Evolutionary conservation across 1,139 yeast genomes (phyloP), one percentile per base, ranked within the genome.

Genomic region (Wickerhamomyces sp.): DNA sequence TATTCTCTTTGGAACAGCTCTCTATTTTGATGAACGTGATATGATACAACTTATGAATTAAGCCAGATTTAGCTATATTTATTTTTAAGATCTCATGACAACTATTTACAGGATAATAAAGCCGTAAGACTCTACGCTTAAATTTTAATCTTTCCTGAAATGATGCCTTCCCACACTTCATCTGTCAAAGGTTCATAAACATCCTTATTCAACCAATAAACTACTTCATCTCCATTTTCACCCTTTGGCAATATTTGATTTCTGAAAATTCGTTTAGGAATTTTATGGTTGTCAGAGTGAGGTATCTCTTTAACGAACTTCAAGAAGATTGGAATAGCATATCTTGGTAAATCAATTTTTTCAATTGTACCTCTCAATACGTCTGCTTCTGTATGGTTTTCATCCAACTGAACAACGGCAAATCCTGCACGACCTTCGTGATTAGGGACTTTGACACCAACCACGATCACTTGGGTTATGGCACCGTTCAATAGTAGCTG

Each of bases 391-490:
- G 52, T 51, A 3, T 46, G 42, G 29, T 58, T 56, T 4, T 61
- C 64, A 10, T 70, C 71, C 15, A 81, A 74, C 55, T 82, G 82
- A 17, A 89, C 59, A 4, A 88, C 84, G 0, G 95, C 96, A 60
- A 76, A 87, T 0, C 98, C 97, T 10, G 97, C 96, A 54, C 97
- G 74, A 37, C 98, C 98, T 63, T 90, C 97, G 56, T 89, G 95
- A 42, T 81, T 74, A 8, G 95, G 95, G 17, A 92, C 83, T 54
- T 74, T 71, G 15, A 89, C 89, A 17, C 97, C 98, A 32, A 90
- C 96, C 28, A 90, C 96, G 35, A 88, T 94, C 3, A 81, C 76
- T 57, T 86, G 87, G 44, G 70, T 68, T 43, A 88, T 65, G 7
- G 56, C 54, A 8, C 48, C 42, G 7, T 60, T 57, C 15, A 59